Conservation (phyloP, 2,329 filamentous ascomycete species). For the Phialemoniopsis sp. region DNA sequence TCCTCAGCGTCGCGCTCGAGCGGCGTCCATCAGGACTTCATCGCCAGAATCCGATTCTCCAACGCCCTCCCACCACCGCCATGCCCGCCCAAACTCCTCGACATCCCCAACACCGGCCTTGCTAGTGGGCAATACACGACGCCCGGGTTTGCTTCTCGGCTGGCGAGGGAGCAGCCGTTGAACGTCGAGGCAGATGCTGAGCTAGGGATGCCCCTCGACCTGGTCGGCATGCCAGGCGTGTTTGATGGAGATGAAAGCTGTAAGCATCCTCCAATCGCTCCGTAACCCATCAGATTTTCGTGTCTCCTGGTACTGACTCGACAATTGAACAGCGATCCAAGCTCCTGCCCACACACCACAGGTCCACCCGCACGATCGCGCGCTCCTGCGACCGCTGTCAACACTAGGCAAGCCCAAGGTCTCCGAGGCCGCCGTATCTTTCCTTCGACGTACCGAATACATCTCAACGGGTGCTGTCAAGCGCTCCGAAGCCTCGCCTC, state of each 20-base stretch:
- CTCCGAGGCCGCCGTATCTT: conserved; percentile 76
- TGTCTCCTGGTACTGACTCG: too few relatives aligned
- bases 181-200: conserved; percentile 98
- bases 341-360: conserved; percentile 66
- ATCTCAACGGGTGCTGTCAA: conserved; percentile 63
- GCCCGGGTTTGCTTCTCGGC: conserved; percentile 81
- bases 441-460: conserved; percentile 94
- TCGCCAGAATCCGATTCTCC: conserved; percentile 90
- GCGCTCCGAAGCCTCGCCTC: conserved; percentile 40
- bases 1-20: conserved; percentile 30
- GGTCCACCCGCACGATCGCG: conserved; percentile 78
- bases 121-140: conserved; percentile 84
- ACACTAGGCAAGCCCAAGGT: conserved; percentile 81
- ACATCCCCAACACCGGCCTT: conserved; percentile 91
- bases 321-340: conserved; percentile 64
- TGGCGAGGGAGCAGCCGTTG: conserved; percentile 86
- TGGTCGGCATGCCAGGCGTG: conserved; percentile 90
- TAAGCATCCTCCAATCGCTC: conserved; percentile 36
- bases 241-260: conserved; percentile 94
- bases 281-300: conserved; percentile 4
- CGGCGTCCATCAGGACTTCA: conserved; percentile 87
- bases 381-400: conserved; percentile 77
- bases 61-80: conserved; percentile 94
- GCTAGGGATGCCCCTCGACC: conserved; percentile 92
- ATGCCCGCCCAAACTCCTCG: conserved; percentile 91